Conservation (phyloP, 148 eudicot species). For the Silene uniflora region DNA sequence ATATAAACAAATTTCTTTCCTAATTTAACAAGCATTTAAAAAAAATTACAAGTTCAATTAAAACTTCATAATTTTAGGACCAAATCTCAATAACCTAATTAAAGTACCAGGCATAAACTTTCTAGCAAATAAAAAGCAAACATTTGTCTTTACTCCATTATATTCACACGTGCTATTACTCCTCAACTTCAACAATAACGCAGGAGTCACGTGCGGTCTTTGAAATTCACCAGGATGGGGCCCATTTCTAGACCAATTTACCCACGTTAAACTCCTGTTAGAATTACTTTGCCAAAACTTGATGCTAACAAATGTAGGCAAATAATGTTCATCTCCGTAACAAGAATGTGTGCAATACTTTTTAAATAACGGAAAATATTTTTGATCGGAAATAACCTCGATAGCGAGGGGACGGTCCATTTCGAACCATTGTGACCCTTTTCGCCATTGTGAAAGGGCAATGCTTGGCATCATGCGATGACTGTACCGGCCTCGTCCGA, state of each 20-base stretch:
- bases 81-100: slow-evolving; percentile 41
- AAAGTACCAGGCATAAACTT: slow-evolving; percentile 57
- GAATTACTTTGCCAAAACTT: slow-evolving; percentile 36
- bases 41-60: slow-evolving; percentile 15
- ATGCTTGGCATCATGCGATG: slow-evolving; percentile 46
- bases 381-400: slow-evolving; percentile 42
- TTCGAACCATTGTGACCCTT: slow-evolving; percentile 80
- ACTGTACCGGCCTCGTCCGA: slow-evolving; percentile 62
- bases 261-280: slow-evolving; percentile 70
- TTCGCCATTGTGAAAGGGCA: slow-evolving; percentile 53
- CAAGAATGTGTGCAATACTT: slow-evolving; percentile 48
- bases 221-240: slow-evolving; percentile 54
- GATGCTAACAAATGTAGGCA: slow-evolving; percentile 58
- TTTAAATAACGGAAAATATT: slow-evolving; percentile 37
- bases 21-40: background rate
- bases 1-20: background rate
- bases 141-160: slow-evolving; percentile 39
- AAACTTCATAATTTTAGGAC: slow-evolving; percentile 39
- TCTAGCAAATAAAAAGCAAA: slow-evolving; percentile 76
- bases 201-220: slow-evolving; percentile 38
- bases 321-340: slow-evolving; percentile 76
- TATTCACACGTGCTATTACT: slow-evolving; percentile 43
- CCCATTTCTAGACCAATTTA: slow-evolving; percentile 64
- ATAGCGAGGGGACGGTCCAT: slow-evolving; percentile 55
- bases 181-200: slow-evolving; percentile 39